Evolutionary conservation across 2,329 filamentous ascomycete species (phyloP).

Genomic region (Cladorrhinum sp.): DNA sequence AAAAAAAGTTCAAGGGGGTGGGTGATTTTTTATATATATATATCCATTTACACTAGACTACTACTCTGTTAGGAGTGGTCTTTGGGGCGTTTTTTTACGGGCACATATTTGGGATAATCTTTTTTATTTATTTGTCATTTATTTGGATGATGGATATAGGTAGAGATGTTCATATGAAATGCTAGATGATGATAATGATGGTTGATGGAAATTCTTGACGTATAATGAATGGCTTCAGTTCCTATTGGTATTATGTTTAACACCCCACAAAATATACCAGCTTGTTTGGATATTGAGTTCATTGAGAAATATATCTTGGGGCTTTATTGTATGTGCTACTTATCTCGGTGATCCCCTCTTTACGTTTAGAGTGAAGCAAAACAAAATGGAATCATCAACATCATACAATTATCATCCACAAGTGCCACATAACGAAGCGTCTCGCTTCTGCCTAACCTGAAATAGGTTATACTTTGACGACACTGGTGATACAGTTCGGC

Average conservation of each 20-base stretch:
- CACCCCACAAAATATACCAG: background rate
- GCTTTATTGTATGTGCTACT: background rate
- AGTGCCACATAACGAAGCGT: background rate
- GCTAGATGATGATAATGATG: background rate
- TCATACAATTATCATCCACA: background rate
- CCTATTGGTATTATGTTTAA: too few relatives aligned
- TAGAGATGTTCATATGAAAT: background rate
- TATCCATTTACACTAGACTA: too few relatives aligned
- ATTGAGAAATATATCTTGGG: too few relatives aligned
- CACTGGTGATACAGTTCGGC: constrained; percentile 16
- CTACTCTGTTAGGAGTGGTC: background rate
- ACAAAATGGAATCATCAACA: background rate
- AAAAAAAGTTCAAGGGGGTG: background rate
- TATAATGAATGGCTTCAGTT: background rate
- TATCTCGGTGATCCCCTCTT: too few relatives aligned
- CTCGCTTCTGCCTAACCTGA: background rate
- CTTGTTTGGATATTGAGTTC: too few relatives aligned
- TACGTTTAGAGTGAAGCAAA: too few relatives aligned
- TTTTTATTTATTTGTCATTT: background rate
- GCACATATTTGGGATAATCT: background rate
- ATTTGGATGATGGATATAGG: background rate
- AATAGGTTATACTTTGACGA: background rate
- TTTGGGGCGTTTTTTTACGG: background rate
- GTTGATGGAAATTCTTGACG: background rate
- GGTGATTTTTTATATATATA: background rate